Evolutionary conservation across 106 monocot species (phyloP), one percentile per base, ranked within the genome.

Genomic region (Cymbidium sinense): DNA sequence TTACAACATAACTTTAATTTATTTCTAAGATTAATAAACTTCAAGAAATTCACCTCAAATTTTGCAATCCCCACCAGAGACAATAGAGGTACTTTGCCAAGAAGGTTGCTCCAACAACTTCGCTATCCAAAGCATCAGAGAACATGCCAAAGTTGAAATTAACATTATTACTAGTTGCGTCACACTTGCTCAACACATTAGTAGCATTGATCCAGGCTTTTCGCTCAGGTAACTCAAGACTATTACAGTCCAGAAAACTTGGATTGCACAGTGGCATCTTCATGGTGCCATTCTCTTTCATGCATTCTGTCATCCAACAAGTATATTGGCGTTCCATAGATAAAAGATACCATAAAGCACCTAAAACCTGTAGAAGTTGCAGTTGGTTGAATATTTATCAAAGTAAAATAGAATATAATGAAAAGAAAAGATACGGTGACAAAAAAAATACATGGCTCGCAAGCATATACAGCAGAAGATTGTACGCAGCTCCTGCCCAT

Each of bases 51-150:
- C 75, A 94, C 98, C 90, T 99, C 33, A 99, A 65, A 83, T 92
- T 94, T 81, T 77, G 83, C 71, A 99, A 86, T 17, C 98, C 98
- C 98, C 98, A 99, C 98, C 98, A 99, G 41, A 99, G 94, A 75
- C 94, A 92, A 79, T 92, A 99, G 18, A 99, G 83, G 79, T 94
- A 99, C 67, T 94, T 99, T 55, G 84, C 84, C 4, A 89, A 10
- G 75, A 92, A 94, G 43, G 81, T 77, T 23, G 86, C 85, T 13
- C 81, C 84, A 15, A 87, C 78, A 73, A 92, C 75, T 27, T 92
- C 94, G 51, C 51, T 44, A 21, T 77, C 87, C 65, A 99, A 77
- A 34, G 84, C 92, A 77, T 94, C 90, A 0, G 86, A 79, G 54
- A 92, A 99, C 76, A 99, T 89, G 47, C 98, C 98, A 47, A 90